Evolutionary conservation across 108 stramenopile genomes (phyloP).

Genomic region (Bacterosira constricta): DNA sequence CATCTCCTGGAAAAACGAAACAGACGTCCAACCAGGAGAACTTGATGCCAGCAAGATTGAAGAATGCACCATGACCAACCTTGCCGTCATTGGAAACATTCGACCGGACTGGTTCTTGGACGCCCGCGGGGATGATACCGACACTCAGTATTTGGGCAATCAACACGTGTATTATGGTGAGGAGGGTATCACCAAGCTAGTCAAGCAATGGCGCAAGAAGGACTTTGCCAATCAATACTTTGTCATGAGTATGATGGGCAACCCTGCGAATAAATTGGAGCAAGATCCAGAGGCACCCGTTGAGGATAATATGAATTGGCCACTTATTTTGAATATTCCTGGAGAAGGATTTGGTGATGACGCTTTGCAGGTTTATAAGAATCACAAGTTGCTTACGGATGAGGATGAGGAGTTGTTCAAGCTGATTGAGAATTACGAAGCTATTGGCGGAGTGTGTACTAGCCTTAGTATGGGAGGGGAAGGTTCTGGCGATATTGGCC

Average conservation of each 20-base stretch:
- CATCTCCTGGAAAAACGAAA: conserved; percentile 32
- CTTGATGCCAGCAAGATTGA: conserved; percentile 43
- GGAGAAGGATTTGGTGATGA: conserved; percentile 64
- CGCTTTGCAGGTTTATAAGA: conserved; percentile 37
- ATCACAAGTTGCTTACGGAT: conserved; percentile 31
- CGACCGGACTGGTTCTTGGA: conserved; percentile 60
- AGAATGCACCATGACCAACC: conserved; percentile 31
- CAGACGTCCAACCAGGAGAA: conserved; percentile 35
- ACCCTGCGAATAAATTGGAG: conserved; percentile 26
- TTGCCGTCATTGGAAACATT: conserved; percentile 55
- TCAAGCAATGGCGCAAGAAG: conserved; percentile 64
- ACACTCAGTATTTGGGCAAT: conserved; percentile 55
- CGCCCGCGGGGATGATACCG: conserved; percentile 48
- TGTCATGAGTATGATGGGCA: conserved; percentile 43
- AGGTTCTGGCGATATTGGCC: conserved; percentile 32
- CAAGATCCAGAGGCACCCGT: conserved; percentile 18
- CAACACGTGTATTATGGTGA: conserved; percentile 53
- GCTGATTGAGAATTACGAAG: conserved; percentile 38
- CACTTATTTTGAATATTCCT: conserved; percentile 50
- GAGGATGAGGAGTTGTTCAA: conserved; percentile 38
- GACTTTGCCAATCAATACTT: conserved; percentile 63
- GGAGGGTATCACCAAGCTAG: conserved; percentile 17
- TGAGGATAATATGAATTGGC: conserved; percentile 44
- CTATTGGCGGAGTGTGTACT: conserved; percentile 25
- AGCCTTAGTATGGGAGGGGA: background rate